phyloP scores from a whole-genome alignment of 306 rosid species.

The Fragaria nilgerrensis region DNA sequence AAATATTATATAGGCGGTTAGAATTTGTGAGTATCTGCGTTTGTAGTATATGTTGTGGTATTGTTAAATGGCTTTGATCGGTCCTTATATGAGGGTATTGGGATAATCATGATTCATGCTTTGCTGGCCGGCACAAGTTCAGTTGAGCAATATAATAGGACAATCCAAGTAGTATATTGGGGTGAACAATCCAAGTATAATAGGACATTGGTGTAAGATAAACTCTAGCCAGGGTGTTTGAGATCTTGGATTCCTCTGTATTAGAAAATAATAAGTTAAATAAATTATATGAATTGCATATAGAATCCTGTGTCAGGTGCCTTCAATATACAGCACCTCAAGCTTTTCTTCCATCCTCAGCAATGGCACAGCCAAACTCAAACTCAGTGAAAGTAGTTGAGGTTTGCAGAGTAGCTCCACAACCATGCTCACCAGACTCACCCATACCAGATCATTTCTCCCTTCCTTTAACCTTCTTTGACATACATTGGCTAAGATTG shows the following conservation, averaged over 20 bases:
- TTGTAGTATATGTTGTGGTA: too few species aligned
- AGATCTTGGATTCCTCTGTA: background rate
- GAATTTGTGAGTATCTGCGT: too few species aligned
- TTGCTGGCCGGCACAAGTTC: too few species aligned
- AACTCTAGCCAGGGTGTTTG: background rate
- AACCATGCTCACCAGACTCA: background rate
- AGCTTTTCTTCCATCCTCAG: background rate
- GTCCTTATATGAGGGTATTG: too few species aligned
- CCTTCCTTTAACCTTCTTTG: conserved; percentile 21
- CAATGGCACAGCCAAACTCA: conserved; percentile 7
- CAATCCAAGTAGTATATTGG: background rate
- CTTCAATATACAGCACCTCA: background rate
- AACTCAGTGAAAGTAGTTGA: conserved; percentile 11
- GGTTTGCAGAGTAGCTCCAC: conserved; percentile 19
- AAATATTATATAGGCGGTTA: too few species aligned
- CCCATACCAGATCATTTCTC: background rate
- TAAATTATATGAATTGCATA: background rate
- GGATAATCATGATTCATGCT: too few species aligned
- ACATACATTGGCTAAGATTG: background rate
- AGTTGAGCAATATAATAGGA: background rate
- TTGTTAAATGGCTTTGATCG: too few species aligned
- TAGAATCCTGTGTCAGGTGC: background rate
- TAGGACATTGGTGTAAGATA: background rate
- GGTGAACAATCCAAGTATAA: background rate
- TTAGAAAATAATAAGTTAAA: background rate